A percentile compares a stretch with the other conserved stretches of the same genome.
These are phyloP conservation scores for Lentinus brumalis DNA, from an alignment of 768 basidiomycete species.

Conservation along the genomic window DNA sequence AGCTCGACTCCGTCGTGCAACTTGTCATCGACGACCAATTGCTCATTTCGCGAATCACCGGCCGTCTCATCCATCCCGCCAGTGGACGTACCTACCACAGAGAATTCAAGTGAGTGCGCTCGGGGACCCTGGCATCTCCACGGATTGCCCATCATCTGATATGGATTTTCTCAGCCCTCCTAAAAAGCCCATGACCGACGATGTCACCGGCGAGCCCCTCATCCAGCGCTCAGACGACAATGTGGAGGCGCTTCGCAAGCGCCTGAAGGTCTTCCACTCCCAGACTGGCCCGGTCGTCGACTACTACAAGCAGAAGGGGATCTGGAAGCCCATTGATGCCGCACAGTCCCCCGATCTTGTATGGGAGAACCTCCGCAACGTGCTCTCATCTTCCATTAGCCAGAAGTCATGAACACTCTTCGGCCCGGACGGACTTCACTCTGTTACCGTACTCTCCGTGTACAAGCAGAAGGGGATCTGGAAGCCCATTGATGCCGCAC, in stretches of 20 bases:
- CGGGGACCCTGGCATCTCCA: conserved; percentile 1
- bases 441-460: conserved; percentile 14
- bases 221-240: conserved; percentile 99
- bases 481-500: conserved; percentile 91
- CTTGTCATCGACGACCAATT: conserved; percentile 92
- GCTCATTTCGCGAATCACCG: conserved; percentile 96
- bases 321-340: conserved; percentile 92
- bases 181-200: conserved; percentile 93
- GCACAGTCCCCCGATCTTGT: conserved; percentile 91
- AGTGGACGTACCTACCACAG: conserved; percentile 93
- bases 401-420: conserved; percentile 9
- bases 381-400: conserved; percentile 46
- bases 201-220: conserved; percentile 92
- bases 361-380: conserved; percentile 77
- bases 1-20: conserved; percentile 90
- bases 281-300: conserved; percentile 96
- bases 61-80: conserved; percentile 87
- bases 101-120: conserved; percentile 80
- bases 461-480: conserved; percentile 92
- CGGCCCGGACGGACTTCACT: conserved; percentile 13
- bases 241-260: conserved; percentile 90
- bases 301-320: conserved; percentile 90
- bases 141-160: not conserved
- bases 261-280: conserved; percentile 83
- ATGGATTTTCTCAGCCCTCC: conserved; percentile 68